Conservation (phyloP, 2,329 filamentous ascomycete genomes). For the Trichoderma citrinoviride region DNA sequence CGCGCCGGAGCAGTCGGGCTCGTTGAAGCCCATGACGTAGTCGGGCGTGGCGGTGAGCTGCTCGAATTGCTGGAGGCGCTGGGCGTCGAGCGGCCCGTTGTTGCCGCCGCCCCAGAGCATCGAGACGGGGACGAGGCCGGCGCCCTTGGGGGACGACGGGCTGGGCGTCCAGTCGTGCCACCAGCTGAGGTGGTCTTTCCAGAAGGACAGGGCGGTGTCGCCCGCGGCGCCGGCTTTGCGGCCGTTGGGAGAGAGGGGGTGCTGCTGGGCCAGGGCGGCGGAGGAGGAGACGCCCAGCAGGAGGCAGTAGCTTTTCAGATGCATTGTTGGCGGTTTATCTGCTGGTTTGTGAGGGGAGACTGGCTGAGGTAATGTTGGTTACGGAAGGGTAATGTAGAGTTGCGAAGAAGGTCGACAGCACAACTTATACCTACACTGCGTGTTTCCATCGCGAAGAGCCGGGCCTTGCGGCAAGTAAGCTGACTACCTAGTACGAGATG, state of each 20-base stretch:
- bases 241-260: conserved; percentile 19
- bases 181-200: conserved; percentile 24
- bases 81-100: conserved; percentile 20
- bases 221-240: conserved; percentile 24
- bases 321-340: neutral
- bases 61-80: conserved; percentile 21
- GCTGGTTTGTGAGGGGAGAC: neutral
- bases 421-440: neutral
- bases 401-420: neutral
- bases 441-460: neutral
- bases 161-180: conserved; percentile 24
- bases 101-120: conserved; percentile 26
- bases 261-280: conserved; percentile 4
- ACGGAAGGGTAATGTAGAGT: neutral
- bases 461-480: neutral
- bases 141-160: conserved; percentile 11
- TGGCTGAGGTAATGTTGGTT: neutral
- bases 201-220: conserved; percentile 19
- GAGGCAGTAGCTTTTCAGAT: conserved; percentile 20
- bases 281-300: neutral
- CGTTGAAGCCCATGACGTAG: conserved; percentile 24
- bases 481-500: neutral
- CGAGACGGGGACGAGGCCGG: conserved; percentile 21
- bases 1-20: conserved; percentile 23
- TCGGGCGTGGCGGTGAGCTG: conserved; percentile 17